Evolutionary conservation across 1,284 basidiomycete species (phyloP).

Genomic region (Volvariella surrecta): DNA sequence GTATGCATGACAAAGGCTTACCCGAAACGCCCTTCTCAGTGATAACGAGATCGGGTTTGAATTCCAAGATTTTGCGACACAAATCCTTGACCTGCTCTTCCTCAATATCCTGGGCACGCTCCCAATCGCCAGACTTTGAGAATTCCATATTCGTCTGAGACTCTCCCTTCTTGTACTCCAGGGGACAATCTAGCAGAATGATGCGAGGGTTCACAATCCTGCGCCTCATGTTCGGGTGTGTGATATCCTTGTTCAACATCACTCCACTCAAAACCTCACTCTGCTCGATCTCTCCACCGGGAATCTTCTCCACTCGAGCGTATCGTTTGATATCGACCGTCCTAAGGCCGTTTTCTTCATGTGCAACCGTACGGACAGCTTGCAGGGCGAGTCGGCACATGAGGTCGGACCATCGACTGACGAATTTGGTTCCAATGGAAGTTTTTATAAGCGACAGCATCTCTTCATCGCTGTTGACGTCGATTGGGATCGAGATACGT

Average conservation of each 20-base stretch:
- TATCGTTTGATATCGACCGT: constrained; percentile 98
- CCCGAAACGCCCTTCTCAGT: constrained; percentile 98
- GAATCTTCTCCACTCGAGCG: constrained; percentile 94
- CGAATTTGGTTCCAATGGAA: constrained; percentile 99
- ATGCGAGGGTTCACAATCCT: constrained; percentile 89
- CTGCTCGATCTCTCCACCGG: constrained; percentile 96
- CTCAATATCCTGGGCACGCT: constrained; percentile 88
- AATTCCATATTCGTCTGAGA: constrained; percentile 99
- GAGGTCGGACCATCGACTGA: constrained; percentile 91
- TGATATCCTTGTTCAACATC: constrained; percentile 99
- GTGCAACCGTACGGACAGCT: constrained; percentile 81
- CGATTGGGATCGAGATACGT: constrained; percentile 84
- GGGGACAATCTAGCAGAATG: constrained; percentile 88
- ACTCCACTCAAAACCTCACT: constrained; percentile 85
- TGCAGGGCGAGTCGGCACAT: constrained; percentile 96
- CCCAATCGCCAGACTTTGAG: constrained; percentile 91
- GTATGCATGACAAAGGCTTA: constrained; percentile 20
- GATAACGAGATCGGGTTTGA: constrained; percentile 93
- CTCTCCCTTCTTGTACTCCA: constrained; percentile 99
- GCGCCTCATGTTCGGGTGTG: constrained; percentile 94
- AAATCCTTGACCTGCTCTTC: constrained; percentile 94
- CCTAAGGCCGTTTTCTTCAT: constrained; percentile 59
- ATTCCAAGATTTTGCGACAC: constrained; percentile 84
- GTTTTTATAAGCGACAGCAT: constrained; percentile 98
- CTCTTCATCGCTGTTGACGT: constrained; percentile 79